Percentiles rank a stretch among this genome's conserved stretches.
These are phyloP conservation scores for Colletotrichum acutatum DNA, from an alignment of 2,329 filamentous ascomycete species.

Conservation along the genomic window DNA sequence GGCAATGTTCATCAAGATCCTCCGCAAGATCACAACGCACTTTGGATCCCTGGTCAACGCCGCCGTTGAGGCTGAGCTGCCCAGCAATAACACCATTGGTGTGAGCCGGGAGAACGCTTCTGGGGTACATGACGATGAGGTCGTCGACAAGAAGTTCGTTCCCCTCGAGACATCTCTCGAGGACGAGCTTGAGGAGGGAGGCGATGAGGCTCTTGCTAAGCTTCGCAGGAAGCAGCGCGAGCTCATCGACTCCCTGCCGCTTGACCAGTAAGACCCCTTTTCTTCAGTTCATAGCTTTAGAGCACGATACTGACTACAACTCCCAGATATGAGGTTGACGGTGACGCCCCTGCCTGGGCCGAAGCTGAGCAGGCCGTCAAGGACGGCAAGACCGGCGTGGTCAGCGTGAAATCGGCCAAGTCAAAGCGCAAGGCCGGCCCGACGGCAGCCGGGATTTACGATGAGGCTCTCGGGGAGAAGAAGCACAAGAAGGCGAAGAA, in stretches of 20 bases:
- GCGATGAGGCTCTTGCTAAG: constrained; percentile 77
- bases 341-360: constrained; percentile 70
- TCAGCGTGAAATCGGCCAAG: constrained; percentile 86
- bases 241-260: constrained; percentile 88
- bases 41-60: constrained; percentile 81
- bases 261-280: constrained; percentile 76
- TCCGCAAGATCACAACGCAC: constrained; percentile 85
- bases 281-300: constrained; percentile 22
- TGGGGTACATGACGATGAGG: constrained; percentile 76
- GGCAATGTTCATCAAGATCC: constrained; percentile 97
- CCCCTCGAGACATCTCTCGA: constrained; percentile 78
- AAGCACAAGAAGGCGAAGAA: constrained; percentile 65
- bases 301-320: constrained; percentile 28
- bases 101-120: constrained; percentile 69
- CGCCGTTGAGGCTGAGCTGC: constrained; percentile 76
- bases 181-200: constrained; percentile 87
- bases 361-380: constrained; percentile 82
- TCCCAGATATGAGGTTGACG: constrained; percentile 72
- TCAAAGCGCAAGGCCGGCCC: constrained; percentile 77
- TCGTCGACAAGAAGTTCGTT: constrained; percentile 72
- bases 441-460: constrained; percentile 71
- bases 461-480: constrained; percentile 67
- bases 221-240: constrained; percentile 85
- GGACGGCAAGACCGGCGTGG: constrained; percentile 69
- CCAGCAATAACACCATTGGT: constrained; percentile 65